Base-by-base conservation (phyloP, 2,329 filamentous ascomycete genomes). In the Fusarium zealandicum region DNA sequence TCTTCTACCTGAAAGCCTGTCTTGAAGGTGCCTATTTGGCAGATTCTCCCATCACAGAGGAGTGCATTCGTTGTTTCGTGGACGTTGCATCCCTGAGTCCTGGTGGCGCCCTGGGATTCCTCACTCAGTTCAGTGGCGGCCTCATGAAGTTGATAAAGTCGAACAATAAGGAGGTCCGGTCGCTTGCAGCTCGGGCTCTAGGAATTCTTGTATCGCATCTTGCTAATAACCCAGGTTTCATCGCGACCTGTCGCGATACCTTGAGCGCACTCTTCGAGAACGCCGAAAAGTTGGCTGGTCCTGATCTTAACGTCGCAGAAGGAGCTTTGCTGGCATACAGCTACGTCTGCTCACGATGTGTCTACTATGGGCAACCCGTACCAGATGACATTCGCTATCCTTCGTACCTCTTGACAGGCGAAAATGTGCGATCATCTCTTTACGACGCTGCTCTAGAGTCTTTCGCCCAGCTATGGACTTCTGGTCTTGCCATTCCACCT, bases 191-290 rank as follows among this genome's bases (percentile, higher is more conserved):
- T 13, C 86, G 86, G 54, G 83, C 86, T 0, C 85, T 92, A 64
- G 93, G 92, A 1, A 88, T 96, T 11, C 74, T 97, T 5, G 86
- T 83, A 1, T 88, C 91, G 0, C 89, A 93, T 70, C 78, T 80
- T 4, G 67, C 64, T 6, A 79, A 79, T 51, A 65, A 78, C 2
- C 62, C 74, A 0, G 66, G 72, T 5, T 54, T 45, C 2, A 54
- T 76, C 14, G 52, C 52, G 2, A 65, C 67, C 16, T 66, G 62
- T 46, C 52, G 61, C n/a, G 53, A 51, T 36, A 66, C 65, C 4
- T 49, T 86, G 18, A 60, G 72, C 13, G 67, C 73, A 0, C 74
- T 89, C 12, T 73, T 83, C 6, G 66, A 72, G n/a, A 68, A 71
- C 5, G 72, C 73, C 20, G 66, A 82, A 45, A 77, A 76, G 11